Evolutionary conservation across 2,329 filamentous ascomycete genomes (phyloP).

Genomic region (Ceratocystis eucalypticola): DNA sequence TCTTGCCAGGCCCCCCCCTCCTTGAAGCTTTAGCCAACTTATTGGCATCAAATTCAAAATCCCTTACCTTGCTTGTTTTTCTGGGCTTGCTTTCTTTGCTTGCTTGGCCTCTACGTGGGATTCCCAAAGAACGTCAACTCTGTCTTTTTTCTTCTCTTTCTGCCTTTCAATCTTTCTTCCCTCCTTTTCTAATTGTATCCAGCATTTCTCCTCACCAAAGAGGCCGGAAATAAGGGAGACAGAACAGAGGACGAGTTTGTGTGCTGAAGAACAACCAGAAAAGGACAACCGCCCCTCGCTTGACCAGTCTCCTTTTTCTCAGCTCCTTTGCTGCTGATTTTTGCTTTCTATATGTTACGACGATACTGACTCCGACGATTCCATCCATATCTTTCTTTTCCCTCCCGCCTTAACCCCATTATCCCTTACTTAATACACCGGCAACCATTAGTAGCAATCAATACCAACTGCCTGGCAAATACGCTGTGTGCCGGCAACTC

Average conservation of each 20-base stretch:
- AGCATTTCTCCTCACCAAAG: slow-evolving; percentile 9
- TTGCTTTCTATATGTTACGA: slow-evolving; percentile 18
- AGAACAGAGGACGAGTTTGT: background rate
- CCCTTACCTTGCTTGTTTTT: background rate
- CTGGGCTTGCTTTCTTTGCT: background rate
- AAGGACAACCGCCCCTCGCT: slow-evolving; percentile 6
- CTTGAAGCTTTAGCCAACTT: background rate
- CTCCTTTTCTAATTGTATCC: slow-evolving; percentile 5
- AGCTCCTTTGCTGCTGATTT: background rate
- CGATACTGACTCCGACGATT: slow-evolving; percentile 5
- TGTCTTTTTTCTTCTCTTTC: background rate
- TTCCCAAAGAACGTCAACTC: background rate
- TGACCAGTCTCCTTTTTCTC: slow-evolving; percentile 10
- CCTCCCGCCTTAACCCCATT: background rate
- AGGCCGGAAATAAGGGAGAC: background rate
- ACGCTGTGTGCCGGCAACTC: background rate
- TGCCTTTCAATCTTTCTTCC: slow-evolving; percentile 2
- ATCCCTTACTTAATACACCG: background rate
- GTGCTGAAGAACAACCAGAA: background rate
- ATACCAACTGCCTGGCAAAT: background rate
- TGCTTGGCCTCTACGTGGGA: background rate
- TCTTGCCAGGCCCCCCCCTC: background rate
- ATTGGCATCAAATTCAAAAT: background rate
- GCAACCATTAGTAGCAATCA: background rate
- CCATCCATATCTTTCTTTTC: slow-evolving; percentile 10